Evolutionary conservation across 2,329 filamentous ascomycete genomes (phyloP).

Genomic region (Penicillium sumatraense): DNA sequence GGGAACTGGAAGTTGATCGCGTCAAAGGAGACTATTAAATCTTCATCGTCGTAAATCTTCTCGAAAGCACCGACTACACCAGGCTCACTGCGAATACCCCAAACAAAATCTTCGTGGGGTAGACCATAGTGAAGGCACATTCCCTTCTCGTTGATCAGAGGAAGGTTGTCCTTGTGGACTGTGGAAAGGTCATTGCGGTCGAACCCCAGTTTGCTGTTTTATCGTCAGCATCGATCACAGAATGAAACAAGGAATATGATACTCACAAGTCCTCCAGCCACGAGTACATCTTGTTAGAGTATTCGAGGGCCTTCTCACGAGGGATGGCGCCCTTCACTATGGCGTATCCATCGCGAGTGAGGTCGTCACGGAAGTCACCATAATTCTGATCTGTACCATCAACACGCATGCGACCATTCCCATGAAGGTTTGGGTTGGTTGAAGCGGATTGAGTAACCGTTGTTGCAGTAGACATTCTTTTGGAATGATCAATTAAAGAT

Average conservation of each 20-base stretch:
- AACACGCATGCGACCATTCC: conserved; percentile 20
- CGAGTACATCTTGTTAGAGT: conserved; percentile 28
- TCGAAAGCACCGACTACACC: conserved; percentile 54
- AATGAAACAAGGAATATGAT: neutral
- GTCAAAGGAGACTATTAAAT: conserved; percentile 57
- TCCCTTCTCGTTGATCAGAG: conserved; percentile 53
- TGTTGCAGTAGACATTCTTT: conserved; percentile 24
- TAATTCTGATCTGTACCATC: conserved; percentile 23
- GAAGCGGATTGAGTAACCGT: conserved; percentile 7
- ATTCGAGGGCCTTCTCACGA: conserved; percentile 40
- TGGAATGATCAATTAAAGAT: neutral
- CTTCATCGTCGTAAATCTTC: conserved; percentile 51
- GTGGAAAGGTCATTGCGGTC: conserved; percentile 40
- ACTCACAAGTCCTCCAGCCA: conserved; percentile 31
- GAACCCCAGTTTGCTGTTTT: conserved; percentile 39
- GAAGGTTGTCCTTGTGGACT: conserved; percentile 39
- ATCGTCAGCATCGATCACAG: neutral
- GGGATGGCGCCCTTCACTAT: conserved; percentile 55
- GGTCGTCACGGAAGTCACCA: conserved; percentile 31
- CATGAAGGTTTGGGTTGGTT: conserved; percentile 11
- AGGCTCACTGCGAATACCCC: conserved; percentile 54
- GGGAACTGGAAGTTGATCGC: conserved; percentile 52
- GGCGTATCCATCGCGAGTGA: conserved; percentile 48
- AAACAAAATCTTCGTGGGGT: conserved; percentile 55
- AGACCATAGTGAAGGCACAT: conserved; percentile 55